Conservation (phyloP, 2,329 filamentous ascomycete genomes). For the Colletotrichum truncatum region DNA sequence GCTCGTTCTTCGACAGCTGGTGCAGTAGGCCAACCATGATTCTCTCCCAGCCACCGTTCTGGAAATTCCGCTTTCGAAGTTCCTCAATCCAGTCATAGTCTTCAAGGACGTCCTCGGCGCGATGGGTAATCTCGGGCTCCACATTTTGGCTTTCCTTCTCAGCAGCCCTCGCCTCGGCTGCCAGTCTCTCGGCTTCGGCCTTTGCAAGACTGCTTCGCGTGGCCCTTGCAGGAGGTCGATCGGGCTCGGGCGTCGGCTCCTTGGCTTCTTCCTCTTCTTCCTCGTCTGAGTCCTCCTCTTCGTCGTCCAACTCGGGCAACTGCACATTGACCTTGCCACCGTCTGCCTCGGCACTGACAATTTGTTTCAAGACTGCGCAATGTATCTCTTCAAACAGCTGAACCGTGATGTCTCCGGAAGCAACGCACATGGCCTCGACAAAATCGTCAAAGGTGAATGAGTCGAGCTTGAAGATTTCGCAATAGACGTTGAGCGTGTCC, state of each 20-base stretch:
- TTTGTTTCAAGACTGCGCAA: slow-evolving; percentile 87
- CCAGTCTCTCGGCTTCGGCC: slow-evolving; percentile 75
- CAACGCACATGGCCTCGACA: slow-evolving; percentile 83
- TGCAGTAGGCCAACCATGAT: slow-evolving; percentile 89
- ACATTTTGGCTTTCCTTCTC: slow-evolving; percentile 52
- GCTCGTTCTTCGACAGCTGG: slow-evolving; percentile 81
- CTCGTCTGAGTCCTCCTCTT: slow-evolving; percentile 73
- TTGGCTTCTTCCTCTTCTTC: slow-evolving; percentile 65
- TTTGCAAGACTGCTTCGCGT: slow-evolving; percentile 90
- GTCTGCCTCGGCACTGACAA: slow-evolving; percentile 79
- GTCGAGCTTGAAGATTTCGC: slow-evolving; percentile 91
- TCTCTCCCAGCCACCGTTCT: slow-evolving; percentile 88
- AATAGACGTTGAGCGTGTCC: slow-evolving; percentile 99
- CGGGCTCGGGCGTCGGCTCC: slow-evolving; percentile 74
- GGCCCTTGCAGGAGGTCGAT: slow-evolving; percentile 74
- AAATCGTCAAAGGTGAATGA: slow-evolving; percentile 99
- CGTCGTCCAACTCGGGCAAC: slow-evolving; percentile 78
- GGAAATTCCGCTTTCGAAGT: slow-evolving; percentile 84
- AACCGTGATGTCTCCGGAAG: slow-evolving; percentile 77
- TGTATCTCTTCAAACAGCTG: slow-evolving; percentile 91
- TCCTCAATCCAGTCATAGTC: slow-evolving; percentile 87
- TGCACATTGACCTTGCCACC: slow-evolving; percentile 83
- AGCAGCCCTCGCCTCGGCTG: slow-evolving; percentile 65
- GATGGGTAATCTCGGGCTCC: slow-evolving; percentile 65
- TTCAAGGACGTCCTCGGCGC: slow-evolving; percentile 78